Evolutionary conservation across 495 filamentous ascomycete species (phyloP), one percentile per base, ranked within the genome.

Genomic region (Penicillium longicatenatum): DNA sequence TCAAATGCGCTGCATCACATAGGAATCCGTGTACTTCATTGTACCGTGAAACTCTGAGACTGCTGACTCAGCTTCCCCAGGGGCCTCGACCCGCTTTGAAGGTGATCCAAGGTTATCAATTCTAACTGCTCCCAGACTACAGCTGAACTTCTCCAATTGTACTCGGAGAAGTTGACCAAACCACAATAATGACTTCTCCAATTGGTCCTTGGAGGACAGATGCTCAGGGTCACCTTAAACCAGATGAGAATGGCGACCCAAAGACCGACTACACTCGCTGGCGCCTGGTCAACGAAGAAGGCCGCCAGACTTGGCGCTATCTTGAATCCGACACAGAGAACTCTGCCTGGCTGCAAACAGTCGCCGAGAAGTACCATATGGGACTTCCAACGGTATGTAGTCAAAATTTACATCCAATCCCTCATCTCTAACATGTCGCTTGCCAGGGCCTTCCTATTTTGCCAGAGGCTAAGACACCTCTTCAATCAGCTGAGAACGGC

Each of bases 231-330:
- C 72, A 75, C 54, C 59, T 79, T 21, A 60, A 65, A 10, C 44
- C 63, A 11, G 76, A 79, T 55, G 60, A 61, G 30, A 74, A 78
- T 55, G 74, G 74, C 33, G 74, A 79, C 60, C 52, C 63, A 20
- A 70, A 73, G 58, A 98, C 94, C 12, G 93, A 98, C 67, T 84
- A 83, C 55, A 74, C 84, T 0, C 79, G 91, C 68, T 98, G 94
- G 94, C 81, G 94, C 55, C 77, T 98, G 69, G 79, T 85, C 37
- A 87, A 93, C 63, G 91, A 96, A 33, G 77, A 83, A 19, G 91
- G 94, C 47, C 80, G 89, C 53, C 92, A 96, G 60, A 97, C 91
- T 21, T 98, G 94, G 94, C 86, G 91, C 50, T 98, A 98, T 66
- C 82, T 98, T 6, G 82, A 90, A 65, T 84, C 87, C 6, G 91